These are phyloP conservation scores for Pisolithus marmoratus DNA, from an alignment of 768 basidiomycete genomes.

Conservation along the genomic window DNA sequence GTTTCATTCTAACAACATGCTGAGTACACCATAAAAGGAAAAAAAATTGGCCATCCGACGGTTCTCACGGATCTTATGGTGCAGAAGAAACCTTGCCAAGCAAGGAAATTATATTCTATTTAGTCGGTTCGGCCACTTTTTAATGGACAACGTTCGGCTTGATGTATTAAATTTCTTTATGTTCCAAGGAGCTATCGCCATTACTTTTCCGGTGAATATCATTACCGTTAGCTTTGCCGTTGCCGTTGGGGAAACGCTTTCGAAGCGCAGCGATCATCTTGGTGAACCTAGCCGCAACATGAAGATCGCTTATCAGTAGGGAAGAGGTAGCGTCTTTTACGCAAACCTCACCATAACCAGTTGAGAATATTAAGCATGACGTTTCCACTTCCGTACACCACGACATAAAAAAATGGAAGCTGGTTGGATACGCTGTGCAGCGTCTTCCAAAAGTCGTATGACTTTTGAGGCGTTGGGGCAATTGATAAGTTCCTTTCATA, in stretches of 20 bases:
- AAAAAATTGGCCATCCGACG: too few species aligned
- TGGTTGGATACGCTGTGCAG: conserved; percentile 49
- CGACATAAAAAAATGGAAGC: conserved; percentile 45
- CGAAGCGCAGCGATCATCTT: conserved; percentile 67
- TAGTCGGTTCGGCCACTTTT: too few species aligned
- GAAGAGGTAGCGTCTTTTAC: neutral
- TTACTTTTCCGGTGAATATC: neutral
- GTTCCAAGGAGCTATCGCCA: neutral
- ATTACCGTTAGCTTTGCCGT: conserved; percentile 12
- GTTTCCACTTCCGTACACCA: conserved; percentile 55
- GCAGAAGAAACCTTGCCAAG: too few species aligned
- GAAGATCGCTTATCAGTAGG: neutral
- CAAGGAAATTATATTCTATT: too few species aligned
- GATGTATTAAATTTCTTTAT: neutral
- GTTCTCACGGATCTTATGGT: too few species aligned
- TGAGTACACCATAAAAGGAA: too few species aligned
- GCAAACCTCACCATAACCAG: conserved; percentile 63
- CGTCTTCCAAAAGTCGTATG: conserved; percentile 58
- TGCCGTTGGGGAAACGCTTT: conserved; percentile 46
- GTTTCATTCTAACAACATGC: too few species aligned
- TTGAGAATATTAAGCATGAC: conserved; percentile 67
- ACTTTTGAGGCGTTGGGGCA: conserved; percentile 34
- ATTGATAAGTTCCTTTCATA: neutral
- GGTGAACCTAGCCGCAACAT: conserved; percentile 41
- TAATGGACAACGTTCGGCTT: neutral